These are phyloP conservation scores for Tubosaeta sp. DNA, from an alignment of 768 basidiomycete species.

Conservation along the genomic window DNA sequence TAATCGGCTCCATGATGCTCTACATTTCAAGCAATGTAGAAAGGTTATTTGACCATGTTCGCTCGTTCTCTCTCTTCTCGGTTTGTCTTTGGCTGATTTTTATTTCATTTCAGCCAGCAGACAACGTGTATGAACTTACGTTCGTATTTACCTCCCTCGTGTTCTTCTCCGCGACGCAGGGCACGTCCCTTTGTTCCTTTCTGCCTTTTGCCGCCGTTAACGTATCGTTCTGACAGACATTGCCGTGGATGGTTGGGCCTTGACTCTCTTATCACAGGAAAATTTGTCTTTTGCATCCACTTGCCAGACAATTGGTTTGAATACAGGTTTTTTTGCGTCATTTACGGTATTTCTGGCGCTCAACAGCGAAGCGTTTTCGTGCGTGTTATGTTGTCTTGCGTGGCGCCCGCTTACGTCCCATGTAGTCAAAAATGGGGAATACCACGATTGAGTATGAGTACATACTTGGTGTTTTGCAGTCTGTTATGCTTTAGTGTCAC, in stretches of 20 bases:
- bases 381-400: conserved; percentile 20
- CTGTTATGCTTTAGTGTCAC: conserved; percentile 81
- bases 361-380: conserved; percentile 92
- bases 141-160: conserved; percentile 85
- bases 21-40: conserved; percentile 73
- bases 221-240: conserved; percentile 57
- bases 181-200: conserved; percentile 36
- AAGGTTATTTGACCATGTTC: conserved; percentile 73
- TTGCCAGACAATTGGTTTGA: conserved; percentile 96
- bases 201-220: conserved; percentile 12
- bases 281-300: conserved; percentile 96
- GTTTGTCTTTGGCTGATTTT: conserved; percentile 9
- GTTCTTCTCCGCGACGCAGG: conserved; percentile 95
- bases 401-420: conserved; percentile 6
- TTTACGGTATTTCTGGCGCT: conserved; percentile 98
- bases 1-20: conserved; percentile 81
- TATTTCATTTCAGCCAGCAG: conserved; percentile 56
- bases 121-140: conserved; percentile 76
- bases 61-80: conserved; percentile 10
- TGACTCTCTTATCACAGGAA: conserved; percentile 84
- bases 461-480: conserved; percentile 86
- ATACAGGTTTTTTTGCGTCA: conserved; percentile 91
- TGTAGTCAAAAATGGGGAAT: conserved; percentile 71
- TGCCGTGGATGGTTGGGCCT: conserved; percentile 91
- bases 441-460: conserved; percentile 64